Conservation (phyloP, 2,329 filamentous ascomycete genomes). For the Lecanosticta acicola region DNA sequence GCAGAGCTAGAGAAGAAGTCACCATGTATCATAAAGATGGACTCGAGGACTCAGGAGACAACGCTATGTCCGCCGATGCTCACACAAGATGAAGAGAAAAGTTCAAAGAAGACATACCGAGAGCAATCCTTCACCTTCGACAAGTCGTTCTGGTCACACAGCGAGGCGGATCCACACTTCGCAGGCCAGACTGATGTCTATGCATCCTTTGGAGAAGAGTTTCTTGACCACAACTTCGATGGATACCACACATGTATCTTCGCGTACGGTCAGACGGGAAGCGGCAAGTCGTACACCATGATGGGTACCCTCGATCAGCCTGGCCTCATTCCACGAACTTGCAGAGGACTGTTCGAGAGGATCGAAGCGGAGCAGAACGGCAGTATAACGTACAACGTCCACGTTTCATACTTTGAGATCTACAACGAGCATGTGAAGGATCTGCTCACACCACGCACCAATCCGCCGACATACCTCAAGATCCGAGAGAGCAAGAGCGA, state of each 20-base stretch:
- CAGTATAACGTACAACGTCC: slow-evolving; percentile 93
- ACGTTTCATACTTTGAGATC: slow-evolving; percentile 97
- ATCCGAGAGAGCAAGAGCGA: slow-evolving; percentile 93
- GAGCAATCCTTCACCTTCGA: slow-evolving; percentile 94
- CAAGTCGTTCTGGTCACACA: slow-evolving; percentile 96
- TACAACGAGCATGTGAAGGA: slow-evolving; percentile 99
- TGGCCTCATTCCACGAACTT: slow-evolving; percentile 89
- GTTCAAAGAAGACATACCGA: slow-evolving; percentile 69
- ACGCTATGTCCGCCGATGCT: slow-evolving; percentile 64
- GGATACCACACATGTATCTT: slow-evolving; percentile 99
- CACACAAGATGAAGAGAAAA: slow-evolving; percentile 32
- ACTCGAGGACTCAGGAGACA: slow-evolving; percentile 78
- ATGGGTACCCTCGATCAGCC: slow-evolving; percentile 85
- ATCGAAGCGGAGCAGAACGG: slow-evolving; percentile 80
- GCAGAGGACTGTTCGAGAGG: slow-evolving; percentile 89
- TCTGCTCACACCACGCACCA: slow-evolving; percentile 72
- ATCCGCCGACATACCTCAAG: slow-evolving; percentile 85
- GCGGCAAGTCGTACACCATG: slow-evolving; percentile 96
- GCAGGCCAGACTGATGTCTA: slow-evolving; percentile 91
- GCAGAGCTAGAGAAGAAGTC: slow-evolving; percentile 75
- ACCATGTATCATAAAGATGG: slow-evolving; percentile 85
- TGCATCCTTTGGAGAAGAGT: slow-evolving; percentile 88
- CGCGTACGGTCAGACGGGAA: slow-evolving; percentile 95
- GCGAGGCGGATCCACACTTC: slow-evolving; percentile 73
- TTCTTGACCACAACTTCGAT: slow-evolving; percentile 98